Evolutionary conservation across 2,329 filamentous ascomycete species (phyloP), one percentile per base, ranked within the genome.

Genomic region (Ceratocystis cubensis): DNA sequence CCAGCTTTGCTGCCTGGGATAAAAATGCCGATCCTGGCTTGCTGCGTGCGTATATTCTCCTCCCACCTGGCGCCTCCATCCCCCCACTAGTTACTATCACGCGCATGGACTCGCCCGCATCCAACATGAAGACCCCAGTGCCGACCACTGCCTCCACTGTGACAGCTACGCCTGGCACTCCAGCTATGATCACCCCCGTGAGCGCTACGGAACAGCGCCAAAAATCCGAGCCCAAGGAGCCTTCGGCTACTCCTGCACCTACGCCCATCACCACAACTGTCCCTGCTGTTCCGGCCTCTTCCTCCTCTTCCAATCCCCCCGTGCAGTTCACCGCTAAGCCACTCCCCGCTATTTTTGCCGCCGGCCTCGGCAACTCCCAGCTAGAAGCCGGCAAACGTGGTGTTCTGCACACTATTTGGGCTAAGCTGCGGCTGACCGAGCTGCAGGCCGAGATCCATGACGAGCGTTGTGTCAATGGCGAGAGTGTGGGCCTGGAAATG

Each of bases 401-500:
- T 1, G 89, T 96, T 1, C 76, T 96, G 68, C 92, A 96, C 73
- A 96, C 90, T 1, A 85, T 93, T 67, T 96, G 92, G 91, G 92
- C 89, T 20, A 91, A 91, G 78, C 87, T 89, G 74, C 81, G 91
- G 53, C 77, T 96, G 25, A 84, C 85, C 41, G 86, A 88, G 69
- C 78, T 96, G 61, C 84, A 91, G 64, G 80, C 80, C 67, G 91
- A 96, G 78, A 93, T 96, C 71, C 84, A 82, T 8, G 78, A 79
- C 6, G 91, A 96, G 77, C 82, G 87, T 73, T 82, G 81, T 71
- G 78, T 80, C 69, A 96, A 95, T 73, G 81, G 82, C 13, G 91
- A 96, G 76, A 88, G 91, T 22, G 84, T 96, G 20, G 91, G 88
- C 1, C 77, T 95, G 66, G 85, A 90, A 73, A 96, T 96, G 87